These are phyloP conservation scores for Thraustochytrium sp. DNA, from an alignment of 352 stramenopile species.

Conservation along the genomic window DNA sequence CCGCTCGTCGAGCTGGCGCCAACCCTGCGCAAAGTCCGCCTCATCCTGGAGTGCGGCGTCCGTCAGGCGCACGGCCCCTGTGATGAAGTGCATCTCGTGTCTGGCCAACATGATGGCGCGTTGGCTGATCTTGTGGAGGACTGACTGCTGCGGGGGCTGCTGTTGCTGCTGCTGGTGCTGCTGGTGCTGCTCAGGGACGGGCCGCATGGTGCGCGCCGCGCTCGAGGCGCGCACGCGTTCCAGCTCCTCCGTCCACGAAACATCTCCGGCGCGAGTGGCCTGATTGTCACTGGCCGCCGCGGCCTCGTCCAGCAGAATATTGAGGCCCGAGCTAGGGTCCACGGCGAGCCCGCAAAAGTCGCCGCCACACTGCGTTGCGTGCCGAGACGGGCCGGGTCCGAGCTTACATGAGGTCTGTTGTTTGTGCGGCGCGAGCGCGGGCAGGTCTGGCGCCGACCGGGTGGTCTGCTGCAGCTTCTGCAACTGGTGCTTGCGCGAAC, in stretches of 20 bases:
- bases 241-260: neutral
- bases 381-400: neutral
- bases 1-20: neutral
- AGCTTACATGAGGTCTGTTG: neutral
- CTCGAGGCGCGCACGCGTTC: neutral
- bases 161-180: neutral
- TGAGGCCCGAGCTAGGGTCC: neutral
- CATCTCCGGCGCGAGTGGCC: neutral
- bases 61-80: neutral
- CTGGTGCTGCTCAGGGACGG: neutral
- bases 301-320: neutral
- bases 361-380: neutral
- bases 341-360: slow-evolving; percentile 22
- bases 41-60: neutral
- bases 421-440: neutral
- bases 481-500: neutral
- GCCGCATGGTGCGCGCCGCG: neutral
- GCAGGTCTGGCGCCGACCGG: neutral
- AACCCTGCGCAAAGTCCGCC: neutral
- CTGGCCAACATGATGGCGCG: neutral
- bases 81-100: slow-evolving; percentile 36
- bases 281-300: neutral
- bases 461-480: neutral
- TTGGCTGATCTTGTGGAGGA: neutral
- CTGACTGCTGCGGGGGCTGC: neutral